Base-by-base conservation (phyloP, 2,329 filamentous ascomycete genomes). In the Phoma sp. region DNA sequence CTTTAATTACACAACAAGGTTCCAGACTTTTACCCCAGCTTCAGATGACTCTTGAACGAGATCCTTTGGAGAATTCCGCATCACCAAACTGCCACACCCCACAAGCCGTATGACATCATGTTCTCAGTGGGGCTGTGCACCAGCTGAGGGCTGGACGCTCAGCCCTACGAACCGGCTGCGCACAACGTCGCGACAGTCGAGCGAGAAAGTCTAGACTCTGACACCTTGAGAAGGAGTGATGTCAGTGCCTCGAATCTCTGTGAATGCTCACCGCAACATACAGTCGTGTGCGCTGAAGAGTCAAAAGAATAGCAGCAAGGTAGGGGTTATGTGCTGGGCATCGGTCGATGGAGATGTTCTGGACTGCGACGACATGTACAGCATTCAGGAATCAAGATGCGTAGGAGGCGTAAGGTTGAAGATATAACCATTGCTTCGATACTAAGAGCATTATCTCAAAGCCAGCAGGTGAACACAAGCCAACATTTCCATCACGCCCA, bases 91-190 rank as follows among this genome's bases (percentile, higher is more conserved):
- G 14, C 11, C 32, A 21, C 15, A 14, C 15, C 20, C 7, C 0
- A 17, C 15, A 28, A 29, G 23, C 42, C 21, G 7, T 10, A 34
- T 52, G 49, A 52, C 37, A 45, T 52, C 49, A 52, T 38, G 4
- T 14, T 26, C n/a, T 15, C 26, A 12, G 18, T 9, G 42, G 48
- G 49, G 49, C 49, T 52, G 42, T 46, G 49, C 42, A 34, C 46
- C 34, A 52, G 49, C 49, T 52, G 42, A 30, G n/a, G 36, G 42
- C 49, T 43, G 21, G 42, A 21, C 42, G n/a, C 30, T 40, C 42
- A 46, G 36, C 49, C 29, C 36, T 42, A 46, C 34, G n/a, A 25
- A 4, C 30, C 6, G 23, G 39, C 29, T 15, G 42, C 42, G 18
- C 17, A 46, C 36, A 18, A 40, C 42, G 23, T 46, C 28, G 49